Percentiles rank a stretch among this genome's conserved stretches.
Conservation (phyloP, 768 basidiomycete species). For the Macrolepiota dolichaula region DNA sequence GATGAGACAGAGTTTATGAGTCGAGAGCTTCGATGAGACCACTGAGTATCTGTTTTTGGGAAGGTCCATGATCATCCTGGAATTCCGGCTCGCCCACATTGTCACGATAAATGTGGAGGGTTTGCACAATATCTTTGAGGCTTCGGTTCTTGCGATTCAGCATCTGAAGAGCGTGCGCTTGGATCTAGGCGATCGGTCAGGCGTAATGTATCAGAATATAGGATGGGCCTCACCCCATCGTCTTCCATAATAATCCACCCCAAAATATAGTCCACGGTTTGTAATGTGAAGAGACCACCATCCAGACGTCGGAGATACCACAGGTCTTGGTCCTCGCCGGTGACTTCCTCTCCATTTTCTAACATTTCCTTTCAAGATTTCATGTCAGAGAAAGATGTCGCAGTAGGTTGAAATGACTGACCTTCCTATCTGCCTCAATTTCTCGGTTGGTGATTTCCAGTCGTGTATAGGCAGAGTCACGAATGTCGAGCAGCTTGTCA, state of each 20-base stretch:
- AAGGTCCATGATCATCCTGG: conserved; percentile 36
- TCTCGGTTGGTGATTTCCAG: conserved; percentile 61
- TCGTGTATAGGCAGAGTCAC: conserved; percentile 64
- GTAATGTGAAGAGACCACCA: conserved; percentile 82
- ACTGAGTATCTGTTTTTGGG: conserved; percentile 66
- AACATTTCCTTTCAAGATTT: conserved; percentile 42
- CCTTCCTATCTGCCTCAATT: conserved; percentile 69
- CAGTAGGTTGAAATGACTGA: conserved; percentile 20
- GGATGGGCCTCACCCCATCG: conserved; percentile 71
- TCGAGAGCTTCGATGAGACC: conserved; percentile 64
- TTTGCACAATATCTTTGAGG: conserved; percentile 66
- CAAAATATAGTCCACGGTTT: conserved; percentile 90
- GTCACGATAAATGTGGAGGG: conserved; percentile 66
- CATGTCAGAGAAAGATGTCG: neutral
- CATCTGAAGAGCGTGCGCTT: conserved; percentile 71
- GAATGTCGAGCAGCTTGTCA: conserved; percentile 86
- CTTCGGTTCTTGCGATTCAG: conserved; percentile 70
- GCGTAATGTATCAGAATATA: neutral
- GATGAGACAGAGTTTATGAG: conserved; percentile 4
- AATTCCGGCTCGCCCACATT: conserved; percentile 57
- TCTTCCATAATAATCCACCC: conserved; percentile 98
- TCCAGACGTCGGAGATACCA: conserved; percentile 89
- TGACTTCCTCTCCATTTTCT: conserved; percentile 54
- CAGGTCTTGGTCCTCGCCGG: conserved; percentile 61
- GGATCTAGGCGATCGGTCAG: conserved; percentile 52